phyloP scores from a whole-genome alignment of 345 rosid species.

The Cochlearia excelsa region DNA sequence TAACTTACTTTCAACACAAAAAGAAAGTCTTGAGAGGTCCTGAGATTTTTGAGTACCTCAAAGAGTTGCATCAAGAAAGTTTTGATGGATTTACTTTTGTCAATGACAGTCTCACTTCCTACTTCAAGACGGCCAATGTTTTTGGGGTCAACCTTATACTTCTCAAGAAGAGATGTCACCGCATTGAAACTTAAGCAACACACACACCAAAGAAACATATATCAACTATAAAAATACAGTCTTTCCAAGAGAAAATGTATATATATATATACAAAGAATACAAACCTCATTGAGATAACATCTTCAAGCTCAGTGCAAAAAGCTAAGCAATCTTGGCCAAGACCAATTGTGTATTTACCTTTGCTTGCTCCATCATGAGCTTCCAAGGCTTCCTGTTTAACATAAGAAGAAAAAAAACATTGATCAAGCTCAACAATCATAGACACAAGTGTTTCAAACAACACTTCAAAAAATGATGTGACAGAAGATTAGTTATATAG shows the following conservation, averaged over 20 bases:
- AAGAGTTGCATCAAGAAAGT: conserved; percentile 98
- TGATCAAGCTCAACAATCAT: conserved; percentile 3
- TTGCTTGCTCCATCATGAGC: conserved; percentile 94
- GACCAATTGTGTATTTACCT: conserved; percentile 98
- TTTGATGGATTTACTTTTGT: conserved; percentile 98
- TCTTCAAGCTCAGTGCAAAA: conserved; percentile 98
- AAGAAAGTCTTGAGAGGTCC: not conserved
- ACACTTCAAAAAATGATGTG: not conserved
- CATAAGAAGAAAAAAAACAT: not conserved
- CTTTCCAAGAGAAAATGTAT: conserved; percentile 10
- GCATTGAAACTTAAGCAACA: conserved; percentile 67
- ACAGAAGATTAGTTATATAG: not conserved
- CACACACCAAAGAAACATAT: conserved; percentile 9
- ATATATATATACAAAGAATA: not conserved
- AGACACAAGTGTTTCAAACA: not conserved
- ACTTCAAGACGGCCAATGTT: conserved; percentile 97
- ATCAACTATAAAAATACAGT: not conserved
- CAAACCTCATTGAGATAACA: conserved; percentile 97
- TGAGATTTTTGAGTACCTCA: conserved; percentile 52
- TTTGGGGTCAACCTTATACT: conserved; percentile 83
- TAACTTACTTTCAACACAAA: not conserved
- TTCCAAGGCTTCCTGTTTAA: conserved; percentile 77
- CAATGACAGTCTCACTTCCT: conserved; percentile 98
- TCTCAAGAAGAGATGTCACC: conserved; percentile 85
- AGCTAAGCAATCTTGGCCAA: conserved; percentile 97